A percentile compares a stretch with the other conserved stretches of the same genome.
Conservation (phyloP, 306 rosid species). For the Fragaria vesca region DNA sequence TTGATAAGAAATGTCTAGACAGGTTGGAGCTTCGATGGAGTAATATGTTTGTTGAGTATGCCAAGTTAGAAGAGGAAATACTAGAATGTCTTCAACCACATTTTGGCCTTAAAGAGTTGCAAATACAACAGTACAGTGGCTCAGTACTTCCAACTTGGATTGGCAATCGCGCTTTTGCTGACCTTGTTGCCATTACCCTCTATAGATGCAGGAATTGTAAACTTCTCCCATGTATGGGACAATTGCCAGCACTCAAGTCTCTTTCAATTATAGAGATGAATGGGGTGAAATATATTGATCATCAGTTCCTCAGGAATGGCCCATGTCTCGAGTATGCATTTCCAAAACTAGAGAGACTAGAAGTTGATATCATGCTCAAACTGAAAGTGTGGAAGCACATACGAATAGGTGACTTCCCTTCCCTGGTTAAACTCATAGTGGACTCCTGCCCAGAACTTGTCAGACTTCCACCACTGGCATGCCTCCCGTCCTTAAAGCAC, state of each 20-base stretch:
- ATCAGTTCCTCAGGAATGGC: conserved; percentile 4
- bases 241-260: conserved; percentile 18
- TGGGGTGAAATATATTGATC: conserved; percentile 7
- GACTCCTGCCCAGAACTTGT: conserved; percentile 18
- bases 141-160: conserved; percentile 27
- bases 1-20: background rate
- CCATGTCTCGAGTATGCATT: background rate
- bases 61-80: background rate
- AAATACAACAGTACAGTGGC: conserved; percentile 16
- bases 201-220: conserved; percentile 16
- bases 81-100: conserved; percentile 21
- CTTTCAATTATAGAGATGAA: conserved; percentile 11
- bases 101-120: conserved; percentile 7
- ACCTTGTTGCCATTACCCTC: conserved; percentile 10
- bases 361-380: conserved; percentile 3
- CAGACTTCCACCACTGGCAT: background rate
- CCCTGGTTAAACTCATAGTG: conserved; percentile 12
- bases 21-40: conserved; percentile 21
- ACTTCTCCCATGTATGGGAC: conserved; percentile 18
- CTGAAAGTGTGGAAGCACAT: conserved; percentile 15
- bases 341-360: conserved; percentile 13
- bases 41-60: background rate
- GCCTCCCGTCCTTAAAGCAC: conserved; percentile 14
- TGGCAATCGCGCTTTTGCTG: background rate
- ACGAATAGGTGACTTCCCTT: conserved; percentile 23